Conservation (phyloP, 257 asterid genomes). For the Ilex asprella region DNA sequence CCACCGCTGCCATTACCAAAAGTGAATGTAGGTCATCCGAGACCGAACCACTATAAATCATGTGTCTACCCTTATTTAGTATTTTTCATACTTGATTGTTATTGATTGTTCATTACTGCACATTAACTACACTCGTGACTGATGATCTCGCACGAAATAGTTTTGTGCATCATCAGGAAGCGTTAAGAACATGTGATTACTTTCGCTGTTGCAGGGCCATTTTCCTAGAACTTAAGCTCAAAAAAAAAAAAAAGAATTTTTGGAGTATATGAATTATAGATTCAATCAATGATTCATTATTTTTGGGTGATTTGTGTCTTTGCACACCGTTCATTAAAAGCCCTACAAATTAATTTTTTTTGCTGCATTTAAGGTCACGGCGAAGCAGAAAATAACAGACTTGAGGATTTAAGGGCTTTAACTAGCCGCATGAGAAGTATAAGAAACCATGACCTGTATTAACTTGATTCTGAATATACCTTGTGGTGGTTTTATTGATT, state of each 20-base stretch:
- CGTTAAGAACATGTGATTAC: neutral
- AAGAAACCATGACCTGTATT: neutral
- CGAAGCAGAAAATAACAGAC: too few relatives aligned
- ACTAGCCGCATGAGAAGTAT: neutral
- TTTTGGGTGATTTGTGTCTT: neutral
- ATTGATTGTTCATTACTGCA: too few relatives aligned
- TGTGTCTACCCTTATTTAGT: too few relatives aligned
- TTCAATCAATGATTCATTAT: neutral
- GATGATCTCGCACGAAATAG: too few relatives aligned
- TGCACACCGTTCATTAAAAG: neutral
- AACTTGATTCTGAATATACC: too few relatives aligned
- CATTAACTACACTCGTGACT: too few relatives aligned
- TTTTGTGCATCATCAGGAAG: too few relatives aligned
- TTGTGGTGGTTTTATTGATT: neutral
- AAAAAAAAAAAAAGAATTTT: neutral
- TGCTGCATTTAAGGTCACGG: neutral
- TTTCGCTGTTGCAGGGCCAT: neutral
- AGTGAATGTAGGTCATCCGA: too few relatives aligned
- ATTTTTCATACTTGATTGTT: too few relatives aligned
- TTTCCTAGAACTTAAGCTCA: neutral
- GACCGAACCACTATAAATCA: too few relatives aligned
- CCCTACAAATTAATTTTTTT: neutral
- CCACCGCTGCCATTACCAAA: too few relatives aligned
- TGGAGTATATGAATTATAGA: neutral
- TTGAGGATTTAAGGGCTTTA: too few relatives aligned